Evolutionary conservation across 1,284 basidiomycete genomes (phyloP).

Genomic region (Phlebopus sp.): DNA sequence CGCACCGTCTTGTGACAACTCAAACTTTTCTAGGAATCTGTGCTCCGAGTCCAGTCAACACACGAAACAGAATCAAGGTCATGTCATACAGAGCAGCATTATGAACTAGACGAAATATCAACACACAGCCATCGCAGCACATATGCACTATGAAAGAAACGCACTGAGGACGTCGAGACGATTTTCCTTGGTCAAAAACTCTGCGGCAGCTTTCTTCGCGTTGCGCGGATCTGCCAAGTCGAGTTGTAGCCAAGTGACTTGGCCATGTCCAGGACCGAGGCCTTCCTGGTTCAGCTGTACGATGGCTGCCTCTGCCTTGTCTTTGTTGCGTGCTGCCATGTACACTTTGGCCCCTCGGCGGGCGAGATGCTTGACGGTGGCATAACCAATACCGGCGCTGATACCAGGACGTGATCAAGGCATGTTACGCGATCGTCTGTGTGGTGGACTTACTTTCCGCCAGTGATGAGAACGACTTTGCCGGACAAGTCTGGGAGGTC

Average conservation of each 20-base stretch:
- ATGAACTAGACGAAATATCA: constrained; percentile 38
- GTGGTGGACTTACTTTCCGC: constrained; percentile 42
- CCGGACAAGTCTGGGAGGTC: constrained; percentile 30
- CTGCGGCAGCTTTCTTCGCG: constrained; percentile 44
- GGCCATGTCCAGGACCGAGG: constrained; percentile 34
- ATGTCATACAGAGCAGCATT: constrained; percentile 47
- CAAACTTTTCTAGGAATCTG: constrained; percentile 19
- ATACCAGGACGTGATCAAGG: neutral
- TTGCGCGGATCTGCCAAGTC: constrained; percentile 44
- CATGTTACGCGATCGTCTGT: no score
- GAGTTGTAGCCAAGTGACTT: constrained; percentile 44
- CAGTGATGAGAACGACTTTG: constrained; percentile 42
- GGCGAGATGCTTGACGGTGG: constrained; percentile 44
- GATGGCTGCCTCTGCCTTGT: constrained; percentile 39
- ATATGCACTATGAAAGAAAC: constrained; percentile 11
- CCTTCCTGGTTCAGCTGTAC: constrained; percentile 37
- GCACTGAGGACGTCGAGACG: constrained; percentile 54
- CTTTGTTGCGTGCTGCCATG: constrained; percentile 40
- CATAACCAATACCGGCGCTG: constrained; percentile 44
- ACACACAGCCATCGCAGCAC: neutral
- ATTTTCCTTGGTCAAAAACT: constrained; percentile 45
- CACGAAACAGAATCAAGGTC: neutral
- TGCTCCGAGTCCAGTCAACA: constrained; percentile 2
- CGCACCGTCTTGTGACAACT: constrained; percentile 36
- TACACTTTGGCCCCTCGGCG: constrained; percentile 45